phyloP scores from a whole-genome alignment of 352 stramenopile species.

The Phytophthora europaea region DNA sequence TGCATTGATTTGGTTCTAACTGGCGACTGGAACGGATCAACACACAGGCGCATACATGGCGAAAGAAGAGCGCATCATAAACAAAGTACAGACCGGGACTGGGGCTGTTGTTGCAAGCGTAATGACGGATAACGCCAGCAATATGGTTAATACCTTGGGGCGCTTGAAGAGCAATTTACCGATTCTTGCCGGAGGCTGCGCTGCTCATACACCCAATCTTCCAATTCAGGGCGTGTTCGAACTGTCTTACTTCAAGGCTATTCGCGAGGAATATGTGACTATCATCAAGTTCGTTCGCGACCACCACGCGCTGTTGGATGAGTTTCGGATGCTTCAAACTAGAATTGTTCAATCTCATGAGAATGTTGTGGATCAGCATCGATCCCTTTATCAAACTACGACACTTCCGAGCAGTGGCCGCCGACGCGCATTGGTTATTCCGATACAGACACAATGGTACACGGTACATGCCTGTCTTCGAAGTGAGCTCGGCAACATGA shows the following conservation, averaged over 20 bases:
- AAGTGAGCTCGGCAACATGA: conserved; percentile 4
- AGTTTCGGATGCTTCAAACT: conserved; percentile 5
- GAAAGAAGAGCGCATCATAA: background rate
- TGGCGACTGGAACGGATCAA: too few species aligned
- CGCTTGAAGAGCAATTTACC: conserved; percentile 1
- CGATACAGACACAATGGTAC: conserved; percentile 13
- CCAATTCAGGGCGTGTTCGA: conserved; percentile 11
- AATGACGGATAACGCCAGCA: background rate
- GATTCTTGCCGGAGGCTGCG: conserved; percentile 9
- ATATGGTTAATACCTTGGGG: background rate
- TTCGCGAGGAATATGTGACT: background rate
- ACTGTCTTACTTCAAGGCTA: background rate
- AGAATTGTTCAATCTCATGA: conserved; percentile 1
- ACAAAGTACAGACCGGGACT: conserved; percentile 2
- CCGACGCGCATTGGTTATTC: conserved; percentile 7
- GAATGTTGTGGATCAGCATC: background rate
- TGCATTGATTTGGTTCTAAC: too few species aligned
- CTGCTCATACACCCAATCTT: background rate
- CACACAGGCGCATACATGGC: too few species aligned
- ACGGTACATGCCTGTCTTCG: conserved; percentile 8
- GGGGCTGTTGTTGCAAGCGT: background rate
- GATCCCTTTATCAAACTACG: background rate
- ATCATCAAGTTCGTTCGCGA: conserved; percentile 4
- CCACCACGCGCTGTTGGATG: too few species aligned
- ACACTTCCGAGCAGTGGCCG: background rate